phyloP scores from a whole-genome alignment of 148 eudicot genomes.

The Linanthus parryae region DNA sequence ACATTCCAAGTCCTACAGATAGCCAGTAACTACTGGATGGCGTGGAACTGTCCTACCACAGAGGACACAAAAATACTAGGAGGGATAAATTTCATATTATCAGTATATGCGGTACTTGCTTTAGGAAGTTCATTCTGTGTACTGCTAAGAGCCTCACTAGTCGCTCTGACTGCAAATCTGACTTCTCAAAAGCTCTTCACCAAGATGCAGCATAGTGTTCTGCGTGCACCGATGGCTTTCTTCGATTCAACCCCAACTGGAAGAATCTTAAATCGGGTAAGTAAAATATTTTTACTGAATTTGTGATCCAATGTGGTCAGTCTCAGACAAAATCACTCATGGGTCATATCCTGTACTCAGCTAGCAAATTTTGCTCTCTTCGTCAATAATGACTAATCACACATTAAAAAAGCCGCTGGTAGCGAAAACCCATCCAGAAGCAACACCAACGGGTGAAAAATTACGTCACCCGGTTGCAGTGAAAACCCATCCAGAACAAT shows the following conservation, averaged over 20 bases:
- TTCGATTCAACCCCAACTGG: constrained; percentile 96
- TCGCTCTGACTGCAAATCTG: constrained; percentile 55
- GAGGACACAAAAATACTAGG: constrained; percentile 31
- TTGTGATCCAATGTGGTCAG: too few relatives aligned
- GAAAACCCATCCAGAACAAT: too few relatives aligned
- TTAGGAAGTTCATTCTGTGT: constrained; percentile 70
- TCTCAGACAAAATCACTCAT: too few relatives aligned
- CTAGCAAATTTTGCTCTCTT: too few relatives aligned
- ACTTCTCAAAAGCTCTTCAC: constrained; percentile 79
- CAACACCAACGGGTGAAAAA: too few relatives aligned
- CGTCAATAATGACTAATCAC: too few relatives aligned
- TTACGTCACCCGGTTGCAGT: too few relatives aligned
- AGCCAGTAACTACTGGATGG: constrained; percentile 97
- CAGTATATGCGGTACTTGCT: constrained; percentile 67
- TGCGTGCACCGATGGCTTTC: constrained; percentile 92
- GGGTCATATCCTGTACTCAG: too few relatives aligned
- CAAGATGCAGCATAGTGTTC: constrained; percentile 57
- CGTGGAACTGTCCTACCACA: constrained; percentile 85
- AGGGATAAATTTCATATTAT: constrained; percentile 53
- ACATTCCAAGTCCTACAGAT: constrained; percentile 81
- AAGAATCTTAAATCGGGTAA: constrained; percentile 89
- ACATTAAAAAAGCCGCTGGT: too few relatives aligned
- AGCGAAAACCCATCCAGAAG: too few relatives aligned
- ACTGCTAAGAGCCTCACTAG: constrained; percentile 52
- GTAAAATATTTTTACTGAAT: too few relatives aligned